Evolutionary conservation across 805 yeast species (phyloP), one percentile per base, ranked within the genome.

Genomic region (Saccharomycopsis synnaedendra): DNA sequence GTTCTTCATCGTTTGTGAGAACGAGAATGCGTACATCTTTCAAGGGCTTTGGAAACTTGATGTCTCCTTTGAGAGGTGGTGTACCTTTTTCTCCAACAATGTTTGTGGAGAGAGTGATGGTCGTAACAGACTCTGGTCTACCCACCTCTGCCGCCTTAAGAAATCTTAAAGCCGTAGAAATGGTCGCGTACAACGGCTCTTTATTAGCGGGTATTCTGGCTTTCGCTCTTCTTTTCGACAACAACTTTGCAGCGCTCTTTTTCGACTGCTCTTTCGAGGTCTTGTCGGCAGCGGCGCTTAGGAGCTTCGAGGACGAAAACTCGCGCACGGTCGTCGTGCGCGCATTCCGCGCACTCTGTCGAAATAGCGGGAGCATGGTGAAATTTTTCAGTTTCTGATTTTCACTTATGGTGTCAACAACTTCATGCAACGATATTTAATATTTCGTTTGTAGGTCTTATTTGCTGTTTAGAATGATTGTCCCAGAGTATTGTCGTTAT

Each of bases 61-160:
- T 75, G 4, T 78, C 71, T 9, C 97, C 97, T 32, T 69, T 67
- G 46, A 89, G 64, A 30, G 86, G 84, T 35, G 80, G 78, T 28
- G 84, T 80, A 55, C 96, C 96, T 59, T 76, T 79, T 51, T 82
- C 90, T 27, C 82, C 77, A 7, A 81, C 73, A 32, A 88, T 70
- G 11, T 76, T 68, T 11, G 85, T 72, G 46, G 82, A 76, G 47
- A 85, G 64, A 11, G 84, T 69, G 39, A 90, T 69, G 29, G 89
- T 81, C 28, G 90, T 79, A 56, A 80, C 78, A n/a, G 73, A 66
- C 4, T 72, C 67, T 3, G 90, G 78, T 59, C 84, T 78, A 4
- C 98, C 97, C 4, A 88, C 94, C 63, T 88, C 96, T 4, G 88
- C 78, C 0, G 97, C 96, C 54, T 96, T 72, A 48, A 90, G 61